Base-by-base conservation (phyloP, 1,139 yeast species). In the Nadsonia starkeyi-henricii region DNA sequence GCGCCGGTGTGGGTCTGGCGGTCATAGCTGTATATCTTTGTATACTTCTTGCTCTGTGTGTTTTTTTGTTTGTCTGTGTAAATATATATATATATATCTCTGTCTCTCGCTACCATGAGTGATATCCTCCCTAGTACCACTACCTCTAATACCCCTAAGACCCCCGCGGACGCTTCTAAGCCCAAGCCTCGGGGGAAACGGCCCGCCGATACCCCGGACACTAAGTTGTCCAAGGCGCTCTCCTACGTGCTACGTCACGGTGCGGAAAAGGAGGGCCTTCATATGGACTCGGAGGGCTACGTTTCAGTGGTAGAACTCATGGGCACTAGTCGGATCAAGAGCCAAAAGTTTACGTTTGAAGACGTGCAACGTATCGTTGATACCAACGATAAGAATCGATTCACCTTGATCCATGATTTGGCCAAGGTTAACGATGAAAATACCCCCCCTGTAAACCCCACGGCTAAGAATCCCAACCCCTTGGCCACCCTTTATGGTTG, bases 161-260 rank as follows among this genome's bases (percentile, higher is more conserved):
- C 28, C 28, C 9, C 28, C 9, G 9, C 28, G 8, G 9, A 9
- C 28, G 5, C 28, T 23, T 23, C 28, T 23, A 23, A 23, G 28
- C 28, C 28, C 28, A 23, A 23, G 9, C 28, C 28, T 23, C 28
- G 28, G 28, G 28, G 28, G 9, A 33, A 33, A n/a, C 39, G 39
- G 17, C 17, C 17, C 3, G 39, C 39, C 4, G 59, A 54, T 28
- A 42, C 58, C 2, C 60, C 62, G 4, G 62, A 60, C 21, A 57
- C 56, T 41, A 67, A 66, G 37, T 78, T 89, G 21, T 85, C 96
- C 17, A 85, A 85, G 57, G 71, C 85, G 0, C 68, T 91, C 41
- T 75, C 95, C 7, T 79, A 81, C 55, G 67, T 93, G 1, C 73
- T 91, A 2, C 71, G 98, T 20, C 98, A 91, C 60, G 85, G 84